Base-by-base conservation (phyloP, 768 basidiomycete genomes). In the Mycena galericulata region DNA sequence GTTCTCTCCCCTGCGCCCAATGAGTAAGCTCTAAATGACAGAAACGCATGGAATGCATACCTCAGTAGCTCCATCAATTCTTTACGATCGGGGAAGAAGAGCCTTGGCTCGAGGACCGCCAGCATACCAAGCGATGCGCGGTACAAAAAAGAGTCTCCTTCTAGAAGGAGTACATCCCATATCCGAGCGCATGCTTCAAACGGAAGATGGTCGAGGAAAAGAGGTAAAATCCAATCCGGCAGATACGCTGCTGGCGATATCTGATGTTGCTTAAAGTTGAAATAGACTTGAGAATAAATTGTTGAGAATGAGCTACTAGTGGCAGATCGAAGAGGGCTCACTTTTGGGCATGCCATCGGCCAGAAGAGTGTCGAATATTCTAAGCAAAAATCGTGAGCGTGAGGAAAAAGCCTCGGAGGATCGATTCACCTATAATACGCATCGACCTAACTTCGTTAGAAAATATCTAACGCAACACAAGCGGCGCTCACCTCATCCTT, bases 321-420 rank as follows among this genome's bases (percentile, higher is more conserved):
- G 41, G 45, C 54, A 43, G 65, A 27, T 20, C 47, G 50, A 26
- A 36, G n/a, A n/a, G n/a, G n/a, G n/a, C 89, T 75, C 74, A 97
- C 95, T 91, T 80, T 96, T 96, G 1, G 96, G 96, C 95, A 97
- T 96, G 30, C 91, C 90, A 77, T 97, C 96, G 20, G 96, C 96
- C 32, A 97, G 85, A 26, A 97, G 78, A 1, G 96, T 97, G 76
- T 97, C 96, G 70, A 97, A 97, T 75, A 97, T 96, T 73, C 94
- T 96, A 17, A 50, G 32, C 67, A 62, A 49, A 18, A 47, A 27
- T 34, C n/a, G 24, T 14, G 29, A 14, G 1, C 3, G 30, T 22
- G 53, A n/a, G 9, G 34, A 7, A 43, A n/a, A n/a, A n/a, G n/a
- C n/a, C n/a, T n/a, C n/a, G n/a, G n/a, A n/a, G n/a, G n/a, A 24